Conservation (phyloP, 495 filamentous ascomycete species). For the Aspergillus wentii region DNA sequence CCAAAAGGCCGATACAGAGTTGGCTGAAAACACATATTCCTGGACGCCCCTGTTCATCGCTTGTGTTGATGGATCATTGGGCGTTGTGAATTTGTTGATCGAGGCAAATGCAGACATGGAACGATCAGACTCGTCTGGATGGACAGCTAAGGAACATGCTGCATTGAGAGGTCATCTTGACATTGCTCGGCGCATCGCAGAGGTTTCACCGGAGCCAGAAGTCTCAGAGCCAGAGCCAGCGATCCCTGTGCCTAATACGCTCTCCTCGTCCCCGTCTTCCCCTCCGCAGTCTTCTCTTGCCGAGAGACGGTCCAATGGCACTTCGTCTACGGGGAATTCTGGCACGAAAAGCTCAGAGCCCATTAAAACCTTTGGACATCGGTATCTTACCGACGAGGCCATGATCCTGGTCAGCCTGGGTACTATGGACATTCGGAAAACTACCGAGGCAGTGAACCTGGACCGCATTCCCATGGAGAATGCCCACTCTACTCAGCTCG, state of each 20-base stretch:
- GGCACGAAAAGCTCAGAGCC: conserved; percentile 53
- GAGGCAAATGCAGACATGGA: conserved; percentile 70
- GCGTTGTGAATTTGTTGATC: conserved; percentile 72
- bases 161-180: conserved; percentile 78
- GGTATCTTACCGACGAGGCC: conserved; percentile 83
- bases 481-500: conserved; percentile 86
- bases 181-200: conserved; percentile 65
- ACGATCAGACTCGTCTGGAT: conserved; percentile 76
- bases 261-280: conserved; percentile 45
- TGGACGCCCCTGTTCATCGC: conserved; percentile 95
- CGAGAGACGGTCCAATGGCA: conserved; percentile 47
- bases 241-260: conserved; percentile 27
- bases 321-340: conserved; percentile 31
- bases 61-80: conserved; percentile 76
- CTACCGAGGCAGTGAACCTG: conserved; percentile 75
- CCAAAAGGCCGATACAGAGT: conserved; percentile 70
- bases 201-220: conserved; percentile 39
- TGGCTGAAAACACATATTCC: conserved; percentile 77
- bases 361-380: conserved; percentile 92
- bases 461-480: conserved; percentile 81
- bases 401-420: conserved; percentile 91
- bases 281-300: conserved; percentile 42
- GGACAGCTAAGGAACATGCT: conserved; percentile 93
- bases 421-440: conserved; percentile 87
- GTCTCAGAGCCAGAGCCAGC: conserved; percentile 28